Percentiles rank a stretch among this genome's conserved stretches.
Evolutionary conservation across 2,329 filamentous ascomycete genomes (phyloP).

Genomic region (Neofusicoccum cordaticola): DNA sequence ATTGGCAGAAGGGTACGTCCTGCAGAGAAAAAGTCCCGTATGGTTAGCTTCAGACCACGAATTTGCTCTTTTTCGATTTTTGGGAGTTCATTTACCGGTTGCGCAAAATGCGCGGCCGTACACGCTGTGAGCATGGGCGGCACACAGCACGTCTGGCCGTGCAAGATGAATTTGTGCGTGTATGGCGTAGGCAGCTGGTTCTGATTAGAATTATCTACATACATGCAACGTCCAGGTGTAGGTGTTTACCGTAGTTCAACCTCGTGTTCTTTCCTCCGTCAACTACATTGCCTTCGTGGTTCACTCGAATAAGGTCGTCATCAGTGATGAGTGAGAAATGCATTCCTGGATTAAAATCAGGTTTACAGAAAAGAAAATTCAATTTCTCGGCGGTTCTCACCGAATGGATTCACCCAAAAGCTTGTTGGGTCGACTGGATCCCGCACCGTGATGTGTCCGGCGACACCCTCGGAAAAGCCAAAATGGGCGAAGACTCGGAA

Average conservation of each 20-base stretch:
- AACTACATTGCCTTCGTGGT: conserved; percentile 57
- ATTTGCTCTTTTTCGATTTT: too few species aligned
- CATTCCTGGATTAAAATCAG: conserved; percentile 65
- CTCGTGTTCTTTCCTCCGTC: conserved; percentile 52
- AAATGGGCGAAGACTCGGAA: conserved; percentile 40
- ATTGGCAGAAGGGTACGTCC: conserved; percentile 55
- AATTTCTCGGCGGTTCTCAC: conserved; percentile 49
- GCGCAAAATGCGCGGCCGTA: conserved; percentile 62
- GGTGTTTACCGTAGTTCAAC: conserved; percentile 55
- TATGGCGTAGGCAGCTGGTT: conserved; percentile 55
- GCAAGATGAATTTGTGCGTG: conserved; percentile 60
- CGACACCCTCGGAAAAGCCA: conserved; percentile 47
- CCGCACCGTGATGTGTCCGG: conserved; percentile 61
- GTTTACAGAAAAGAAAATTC: conserved; percentile 36
- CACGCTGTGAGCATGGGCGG: conserved; percentile 58
- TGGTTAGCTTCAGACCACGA: too few species aligned
- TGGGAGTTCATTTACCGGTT: conserved; percentile 42
- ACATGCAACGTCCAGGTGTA: conserved; percentile 57
- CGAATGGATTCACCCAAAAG: conserved; percentile 68
- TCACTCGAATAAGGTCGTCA: conserved; percentile 58
- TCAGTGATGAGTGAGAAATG: conserved; percentile 60
- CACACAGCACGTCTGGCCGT: conserved; percentile 57
- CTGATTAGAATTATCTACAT: conserved; percentile 30
- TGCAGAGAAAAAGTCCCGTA: background rate
- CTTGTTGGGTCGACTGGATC: conserved; percentile 58